Conservation (phyloP, 1,139 yeast species). For the Eremothecium sinecaudum region DNA sequence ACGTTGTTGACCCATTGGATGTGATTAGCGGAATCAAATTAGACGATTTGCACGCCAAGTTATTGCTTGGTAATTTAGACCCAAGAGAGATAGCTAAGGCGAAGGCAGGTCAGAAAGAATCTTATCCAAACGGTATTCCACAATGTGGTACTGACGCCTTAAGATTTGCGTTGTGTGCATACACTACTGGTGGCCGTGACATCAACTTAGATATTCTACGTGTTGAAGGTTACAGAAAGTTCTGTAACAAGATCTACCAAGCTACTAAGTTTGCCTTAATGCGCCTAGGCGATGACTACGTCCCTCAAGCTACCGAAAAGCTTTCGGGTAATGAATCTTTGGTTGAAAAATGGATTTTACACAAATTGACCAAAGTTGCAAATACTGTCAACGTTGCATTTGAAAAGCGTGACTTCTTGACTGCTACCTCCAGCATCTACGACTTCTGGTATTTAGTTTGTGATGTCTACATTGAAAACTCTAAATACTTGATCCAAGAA, state of each 20-base stretch:
- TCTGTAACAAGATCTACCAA: slow-evolving; percentile 98
- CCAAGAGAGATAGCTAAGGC: slow-evolving; percentile 85
- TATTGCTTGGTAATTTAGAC: slow-evolving; percentile 75
- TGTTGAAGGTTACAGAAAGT: slow-evolving; percentile 98
- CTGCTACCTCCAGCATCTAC: slow-evolving; percentile 77
- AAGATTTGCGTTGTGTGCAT: slow-evolving; percentile 96
- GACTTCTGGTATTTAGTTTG: slow-evolving; percentile 93
- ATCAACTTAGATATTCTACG: slow-evolving; percentile 92
- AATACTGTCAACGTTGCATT: slow-evolving; percentile 55
- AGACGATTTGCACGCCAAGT: slow-evolving; percentile 69
- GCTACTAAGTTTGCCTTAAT: slow-evolving; percentile 95
- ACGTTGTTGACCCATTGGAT: slow-evolving; percentile 91
- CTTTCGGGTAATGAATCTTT: slow-evolving; percentile 76
- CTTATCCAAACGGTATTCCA: slow-evolving; percentile 96
- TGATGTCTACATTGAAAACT: slow-evolving; percentile 96
- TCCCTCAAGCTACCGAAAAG: slow-evolving; percentile 57
- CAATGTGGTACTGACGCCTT: slow-evolving; percentile 99
- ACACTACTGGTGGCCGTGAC: slow-evolving; percentile 97
- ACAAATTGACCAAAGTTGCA: slow-evolving; percentile 66
- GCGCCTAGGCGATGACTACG: slow-evolving; percentile 82
- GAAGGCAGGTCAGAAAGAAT: slow-evolving; percentile 72
- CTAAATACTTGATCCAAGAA: slow-evolving; percentile 83
- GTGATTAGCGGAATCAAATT: slow-evolving; percentile 83
- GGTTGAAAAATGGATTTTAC: slow-evolving; percentile 95
- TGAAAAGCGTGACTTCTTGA: slow-evolving; percentile 82